phyloP scores from a whole-genome alignment of 768 basidiomycete genomes.

The Boletus coccyginus region DNA sequence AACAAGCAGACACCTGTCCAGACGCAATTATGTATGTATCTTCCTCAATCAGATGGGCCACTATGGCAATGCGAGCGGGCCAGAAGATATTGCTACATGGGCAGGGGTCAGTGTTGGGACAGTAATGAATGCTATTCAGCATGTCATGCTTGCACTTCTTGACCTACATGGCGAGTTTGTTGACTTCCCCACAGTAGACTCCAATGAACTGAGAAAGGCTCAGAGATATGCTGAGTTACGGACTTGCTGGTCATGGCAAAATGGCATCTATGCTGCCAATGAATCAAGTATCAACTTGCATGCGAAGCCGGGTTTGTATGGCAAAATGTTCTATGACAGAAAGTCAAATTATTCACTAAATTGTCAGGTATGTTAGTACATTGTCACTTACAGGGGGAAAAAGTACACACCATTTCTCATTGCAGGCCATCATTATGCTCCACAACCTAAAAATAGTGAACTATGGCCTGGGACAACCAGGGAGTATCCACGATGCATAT shows the following conservation, averaged over 20 bases:
- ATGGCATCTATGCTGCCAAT: background rate
- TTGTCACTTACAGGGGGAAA: too few species aligned
- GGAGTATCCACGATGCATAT: slow-evolving; percentile 26
- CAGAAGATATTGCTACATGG: background rate
- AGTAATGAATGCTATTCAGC: background rate
- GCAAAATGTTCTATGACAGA: too few species aligned
- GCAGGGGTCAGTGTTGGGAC: background rate
- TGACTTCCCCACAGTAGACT: background rate
- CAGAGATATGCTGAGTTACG: background rate
- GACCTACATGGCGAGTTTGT: background rate
- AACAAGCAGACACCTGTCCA: background rate
- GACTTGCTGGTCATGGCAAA: background rate
- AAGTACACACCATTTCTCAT: too few species aligned
- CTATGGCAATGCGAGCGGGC: background rate
- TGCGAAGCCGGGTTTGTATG: too few species aligned
- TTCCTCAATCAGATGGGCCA: background rate
- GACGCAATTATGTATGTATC: background rate
- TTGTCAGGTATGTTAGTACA: background rate
- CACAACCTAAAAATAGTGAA: slow-evolving; percentile 30
- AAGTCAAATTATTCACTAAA: too few species aligned
- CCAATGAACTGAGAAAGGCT: too few species aligned
- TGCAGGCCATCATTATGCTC: slow-evolving; percentile 22
- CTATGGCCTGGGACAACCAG: slow-evolving; percentile 27
- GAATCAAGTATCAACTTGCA: background rate
- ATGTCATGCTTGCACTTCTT: background rate